phyloP scores from a whole-genome alignment of 495 filamentous ascomycete genomes.

The Penicillium paradoxum region DNA sequence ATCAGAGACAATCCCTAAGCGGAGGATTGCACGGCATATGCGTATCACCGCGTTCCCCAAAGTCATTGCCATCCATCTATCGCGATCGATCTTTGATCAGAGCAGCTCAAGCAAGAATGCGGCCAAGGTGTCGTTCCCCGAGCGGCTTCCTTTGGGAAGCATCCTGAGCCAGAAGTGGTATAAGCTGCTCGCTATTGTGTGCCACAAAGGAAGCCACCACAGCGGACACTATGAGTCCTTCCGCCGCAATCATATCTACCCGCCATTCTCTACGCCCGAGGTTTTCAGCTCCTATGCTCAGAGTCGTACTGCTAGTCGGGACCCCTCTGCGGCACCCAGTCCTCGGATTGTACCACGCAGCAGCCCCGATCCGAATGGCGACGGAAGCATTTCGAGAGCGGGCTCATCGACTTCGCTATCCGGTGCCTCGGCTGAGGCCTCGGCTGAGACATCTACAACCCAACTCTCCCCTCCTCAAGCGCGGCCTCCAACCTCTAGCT shows the following conservation, averaged over 20 bases:
- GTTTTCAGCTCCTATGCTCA: constrained; percentile 65
- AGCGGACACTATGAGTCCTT: constrained; percentile 98
- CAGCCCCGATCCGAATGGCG: constrained; percentile 24
- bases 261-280: constrained; percentile 77
- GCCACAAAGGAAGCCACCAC: constrained; percentile 92
- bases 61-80: constrained; percentile 86
- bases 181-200: constrained; percentile 80
- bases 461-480: constrained; percentile 29
- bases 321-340: constrained; percentile 41
- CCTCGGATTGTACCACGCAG: constrained; percentile 33
- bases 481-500: constrained; percentile 37
- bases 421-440: constrained; percentile 24
- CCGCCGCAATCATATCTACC: constrained; percentile 71
- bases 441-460: constrained; percentile 19
- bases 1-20: constrained; percentile 64
- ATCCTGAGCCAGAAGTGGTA: constrained; percentile 74
- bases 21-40: constrained; percentile 79
- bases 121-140: constrained; percentile 88
- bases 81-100: constrained; percentile 81
- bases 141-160: constrained; percentile 73
- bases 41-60: constrained; percentile 82
- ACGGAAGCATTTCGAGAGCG: constrained; percentile 29
- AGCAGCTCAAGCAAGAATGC: constrained; percentile 83
- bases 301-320: constrained; percentile 50
- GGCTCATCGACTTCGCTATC: constrained; percentile 42